phyloP scores from a whole-genome alignment of 1,284 basidiomycete species.

The Cutaneotrichosporon mucoides region DNA sequence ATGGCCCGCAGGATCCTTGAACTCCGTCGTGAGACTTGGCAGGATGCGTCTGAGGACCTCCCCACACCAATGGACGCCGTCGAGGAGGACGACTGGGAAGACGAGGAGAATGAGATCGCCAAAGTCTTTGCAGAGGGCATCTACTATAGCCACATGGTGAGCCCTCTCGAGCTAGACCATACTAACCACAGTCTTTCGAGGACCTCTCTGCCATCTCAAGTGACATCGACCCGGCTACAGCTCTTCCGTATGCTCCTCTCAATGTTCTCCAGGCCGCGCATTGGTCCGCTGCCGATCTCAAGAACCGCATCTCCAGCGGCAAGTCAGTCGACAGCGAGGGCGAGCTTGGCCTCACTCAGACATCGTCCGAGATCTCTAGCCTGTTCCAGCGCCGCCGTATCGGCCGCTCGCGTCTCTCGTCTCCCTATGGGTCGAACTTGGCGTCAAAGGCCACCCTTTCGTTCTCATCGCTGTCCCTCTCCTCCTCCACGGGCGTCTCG shows the following conservation, averaged over 20 bases:
- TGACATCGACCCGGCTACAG: constrained; percentile 67
- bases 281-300: constrained; percentile 55
- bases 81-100: constrained; percentile 38
- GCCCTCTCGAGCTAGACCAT: no score
- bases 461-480: constrained; percentile 17
- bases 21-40: constrained; percentile 56
- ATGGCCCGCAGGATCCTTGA: constrained; percentile 73
- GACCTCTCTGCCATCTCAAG: constrained; percentile 68
- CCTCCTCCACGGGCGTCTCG: constrained; percentile 3
- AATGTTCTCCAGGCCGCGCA: constrained; percentile 67
- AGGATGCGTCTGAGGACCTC: constrained; percentile 16
- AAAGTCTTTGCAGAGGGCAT: constrained; percentile 73
- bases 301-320: constrained; percentile 29
- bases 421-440: constrained; percentile 1
- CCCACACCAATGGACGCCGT: constrained; percentile 7
- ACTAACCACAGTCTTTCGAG: constrained; percentile 54
- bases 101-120: constrained; percentile 51
- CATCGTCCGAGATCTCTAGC: constrained; percentile 28
- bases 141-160: constrained; percentile 75
- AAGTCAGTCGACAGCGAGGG: constrained; percentile 15
- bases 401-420: constrained; percentile 6
- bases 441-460: constrained; percentile 9
- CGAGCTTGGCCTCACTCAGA: constrained; percentile 41
- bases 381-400: constrained; percentile 19
- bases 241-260: constrained; percentile 65